phyloP scores from a whole-genome alignment of 129 eudicot genomes.

The Calendula officinalis region DNA sequence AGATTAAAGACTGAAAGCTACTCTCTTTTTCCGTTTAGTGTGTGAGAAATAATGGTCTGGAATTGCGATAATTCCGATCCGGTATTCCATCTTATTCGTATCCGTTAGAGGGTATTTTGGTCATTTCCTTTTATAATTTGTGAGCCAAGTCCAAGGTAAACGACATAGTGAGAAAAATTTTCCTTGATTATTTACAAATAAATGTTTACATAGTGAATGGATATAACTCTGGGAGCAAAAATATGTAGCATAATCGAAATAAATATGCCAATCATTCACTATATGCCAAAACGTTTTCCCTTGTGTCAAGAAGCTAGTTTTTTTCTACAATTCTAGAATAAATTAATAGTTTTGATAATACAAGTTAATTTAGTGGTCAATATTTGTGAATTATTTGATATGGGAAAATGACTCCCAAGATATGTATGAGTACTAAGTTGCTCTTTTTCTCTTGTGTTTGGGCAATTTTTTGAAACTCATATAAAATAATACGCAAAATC shows the following conservation, averaged over 20 bases:
- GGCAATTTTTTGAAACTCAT: neutral
- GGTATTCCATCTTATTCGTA: neutral
- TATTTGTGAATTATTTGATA: conserved; percentile 9
- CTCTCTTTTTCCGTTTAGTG: conserved; percentile 1
- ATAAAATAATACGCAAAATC: too few relatives aligned
- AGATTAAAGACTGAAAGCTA: neutral
- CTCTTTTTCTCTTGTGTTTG: conserved; percentile 3
- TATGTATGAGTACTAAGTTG: conserved; percentile 6
- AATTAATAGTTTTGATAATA: too few relatives aligned
- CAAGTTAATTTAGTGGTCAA: neutral
- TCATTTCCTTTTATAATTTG: conserved; percentile 8
- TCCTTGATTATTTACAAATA: too few relatives aligned
- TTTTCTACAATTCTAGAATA: too few relatives aligned
- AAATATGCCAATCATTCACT: too few relatives aligned
- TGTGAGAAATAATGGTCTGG: neutral
- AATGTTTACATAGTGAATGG: too few relatives aligned
- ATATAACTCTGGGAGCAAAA: too few relatives aligned
- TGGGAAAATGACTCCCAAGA: conserved; percentile 1
- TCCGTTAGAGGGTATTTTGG: conserved; percentile 19
- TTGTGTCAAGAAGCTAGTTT: too few relatives aligned
- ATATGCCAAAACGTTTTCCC: too few relatives aligned
- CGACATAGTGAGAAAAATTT: too few relatives aligned
- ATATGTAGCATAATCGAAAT: too few relatives aligned
- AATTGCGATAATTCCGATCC: neutral
- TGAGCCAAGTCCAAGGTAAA: conserved; percentile 27